phyloP scores from a whole-genome alignment of 768 basidiomycete genomes.

The Leccinellum albellum region DNA sequence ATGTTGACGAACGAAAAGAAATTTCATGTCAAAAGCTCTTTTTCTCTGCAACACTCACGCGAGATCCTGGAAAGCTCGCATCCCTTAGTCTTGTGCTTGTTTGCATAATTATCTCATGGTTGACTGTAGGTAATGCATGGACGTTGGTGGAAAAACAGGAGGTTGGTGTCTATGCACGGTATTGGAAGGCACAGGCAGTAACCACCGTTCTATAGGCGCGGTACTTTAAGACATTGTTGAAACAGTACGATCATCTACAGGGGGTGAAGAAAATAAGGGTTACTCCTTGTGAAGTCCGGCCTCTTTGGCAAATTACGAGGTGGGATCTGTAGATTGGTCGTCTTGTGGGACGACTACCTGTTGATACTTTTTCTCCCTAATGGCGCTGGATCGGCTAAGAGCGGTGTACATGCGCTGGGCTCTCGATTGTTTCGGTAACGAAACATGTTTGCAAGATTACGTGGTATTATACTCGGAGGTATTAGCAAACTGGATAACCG shows the following conservation, averaged over 20 bases:
- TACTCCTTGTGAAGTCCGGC: constrained; percentile 53
- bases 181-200: not conserved
- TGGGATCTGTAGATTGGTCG: constrained; percentile 33
- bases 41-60: constrained; percentile 93
- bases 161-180: constrained; percentile 35
- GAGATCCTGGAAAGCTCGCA: constrained; percentile 90
- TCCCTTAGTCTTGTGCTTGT: constrained; percentile 44
- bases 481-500: too few relatives aligned
- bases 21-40: constrained; percentile 89
- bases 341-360: not conserved
- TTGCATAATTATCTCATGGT: not conserved
- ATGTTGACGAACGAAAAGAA: constrained; percentile 53
- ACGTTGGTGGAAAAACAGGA: constrained; percentile 93
- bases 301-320: constrained; percentile 65
- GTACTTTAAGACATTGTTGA: constrained; percentile 83
- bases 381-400: constrained; percentile 27
- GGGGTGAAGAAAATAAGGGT: constrained; percentile 68
- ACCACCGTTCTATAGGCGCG: constrained; percentile 61
- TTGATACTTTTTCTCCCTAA: constrained; percentile 17
- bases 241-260: constrained; percentile 62
- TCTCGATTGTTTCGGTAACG: not conserved
- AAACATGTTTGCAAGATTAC: too few relatives aligned
- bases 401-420: constrained; percentile 23
- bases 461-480: too few relatives aligned
- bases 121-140: constrained; percentile 71